These are phyloP conservation scores for Pestalotiopsis sp. DNA, from an alignment of 2,329 filamentous ascomycete species.

Conservation along the genomic window DNA sequence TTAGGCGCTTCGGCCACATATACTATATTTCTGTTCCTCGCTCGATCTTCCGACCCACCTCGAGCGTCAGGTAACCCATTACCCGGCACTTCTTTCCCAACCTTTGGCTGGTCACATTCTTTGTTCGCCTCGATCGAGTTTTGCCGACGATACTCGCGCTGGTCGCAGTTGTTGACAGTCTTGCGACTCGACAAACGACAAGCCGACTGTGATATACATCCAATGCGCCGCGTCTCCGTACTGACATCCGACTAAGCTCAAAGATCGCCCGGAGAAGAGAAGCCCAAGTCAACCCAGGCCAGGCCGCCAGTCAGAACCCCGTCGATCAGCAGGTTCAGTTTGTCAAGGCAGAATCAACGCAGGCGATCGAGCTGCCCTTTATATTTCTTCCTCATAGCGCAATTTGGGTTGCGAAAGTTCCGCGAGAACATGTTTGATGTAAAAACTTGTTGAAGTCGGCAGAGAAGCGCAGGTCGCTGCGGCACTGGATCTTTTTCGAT, in stretches of 20 bases:
- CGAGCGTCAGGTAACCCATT: constrained; percentile 4
- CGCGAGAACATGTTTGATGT: not conserved
- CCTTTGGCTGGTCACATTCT: not conserved
- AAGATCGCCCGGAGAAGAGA: not conserved
- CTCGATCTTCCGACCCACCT: not conserved
- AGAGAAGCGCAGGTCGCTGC: not conserved
- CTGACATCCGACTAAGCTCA: not conserved
- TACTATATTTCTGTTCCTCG: constrained; percentile 5
- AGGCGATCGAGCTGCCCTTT: not conserved
- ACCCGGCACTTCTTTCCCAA: not conserved
- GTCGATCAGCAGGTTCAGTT: not conserved
- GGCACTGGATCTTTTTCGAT: constrained; percentile 12
- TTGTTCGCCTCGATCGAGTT: not conserved
- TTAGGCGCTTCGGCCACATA: not conserved
- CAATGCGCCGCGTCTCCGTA: not conserved
- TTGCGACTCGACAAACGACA: not conserved
- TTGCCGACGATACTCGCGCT: not conserved
- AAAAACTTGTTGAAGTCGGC: not conserved
- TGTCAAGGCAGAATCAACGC: not conserved
- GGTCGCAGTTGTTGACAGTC: not conserved
- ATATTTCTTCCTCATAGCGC: not conserved
- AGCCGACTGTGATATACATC: not conserved
- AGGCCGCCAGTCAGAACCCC: too few species aligned
- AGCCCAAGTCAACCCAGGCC: too few species aligned
- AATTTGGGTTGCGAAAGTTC: not conserved